Base-by-base conservation (phyloP, 2,329 filamentous ascomycete genomes). In the Fonsecaea pedrosoi region DNA sequence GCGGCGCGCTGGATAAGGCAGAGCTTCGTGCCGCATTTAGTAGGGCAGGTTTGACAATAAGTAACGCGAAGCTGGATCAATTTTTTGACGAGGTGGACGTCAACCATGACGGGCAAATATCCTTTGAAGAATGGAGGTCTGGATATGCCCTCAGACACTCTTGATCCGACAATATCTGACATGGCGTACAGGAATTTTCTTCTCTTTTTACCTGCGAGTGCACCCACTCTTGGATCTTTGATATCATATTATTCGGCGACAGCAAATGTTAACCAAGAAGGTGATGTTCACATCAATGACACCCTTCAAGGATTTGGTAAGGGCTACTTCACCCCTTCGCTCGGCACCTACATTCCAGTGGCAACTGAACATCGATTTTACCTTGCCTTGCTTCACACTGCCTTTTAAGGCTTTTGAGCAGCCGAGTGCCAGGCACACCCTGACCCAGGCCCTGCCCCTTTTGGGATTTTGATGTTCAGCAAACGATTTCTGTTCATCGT, bases 101-200 rank as follows among this genome's bases (percentile, higher is more conserved):
- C 76, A 94, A 99, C 80, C 87, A 90, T 73, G 94, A 99, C 77
- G 93, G 93, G 2, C 82, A 84, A 70, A 96, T 98, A 73, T 93
- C 86, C 69, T 98, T 96, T 79, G 89, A 92, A 72, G 95, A 99
- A 85, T 98, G 95, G 95, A 90, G 94, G 94, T 97, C 88, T 80
- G 90, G 9, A 83, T 25, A 30, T 54, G 12, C 32, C 13, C 60
- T 65, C 42, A 63, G 15, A 25, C 5, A n/a, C 5, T 45, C 15
- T 35, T 37, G 40, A 21, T 54, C 12, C n/a, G n/a, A 40, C 48
- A 21, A 18, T 42, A 25, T 55, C 65, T 73, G 55, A 73, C 50
- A 21, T 55, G 25, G n/a, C n/a, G n/a, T 18, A 12, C 75, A 96
- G 93, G 78, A 90, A 98, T 79, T 99, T 98, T 78, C 85, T 98